Evolutionary conservation across 1,139 yeast genomes (phyloP).

Genomic region (Geotrichum histeridarum): DNA sequence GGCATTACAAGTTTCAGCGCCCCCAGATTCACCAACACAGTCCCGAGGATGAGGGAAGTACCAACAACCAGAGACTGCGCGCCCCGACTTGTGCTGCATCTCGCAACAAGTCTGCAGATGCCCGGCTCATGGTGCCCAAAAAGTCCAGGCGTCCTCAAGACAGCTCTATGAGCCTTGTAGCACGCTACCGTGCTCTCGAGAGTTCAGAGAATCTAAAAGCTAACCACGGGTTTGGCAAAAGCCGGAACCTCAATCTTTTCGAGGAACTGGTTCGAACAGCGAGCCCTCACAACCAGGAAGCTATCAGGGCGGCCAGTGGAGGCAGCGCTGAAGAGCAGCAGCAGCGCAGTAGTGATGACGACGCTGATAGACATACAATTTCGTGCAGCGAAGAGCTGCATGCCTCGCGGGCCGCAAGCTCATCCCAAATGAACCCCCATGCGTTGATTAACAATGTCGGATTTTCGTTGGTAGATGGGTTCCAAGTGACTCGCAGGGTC

Average conservation of each 20-base stretch:
- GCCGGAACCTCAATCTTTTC: slow-evolving; percentile 9
- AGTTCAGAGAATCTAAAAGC: slow-evolving; percentile 10
- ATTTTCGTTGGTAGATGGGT: slow-evolving; percentile 32
- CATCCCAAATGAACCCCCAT: background rate
- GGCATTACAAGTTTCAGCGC: background rate
- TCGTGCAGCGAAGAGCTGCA: slow-evolving; percentile 11
- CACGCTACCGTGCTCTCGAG: slow-evolving; percentile 27
- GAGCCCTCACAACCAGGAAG: background rate
- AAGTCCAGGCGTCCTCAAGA: slow-evolving; percentile 4
- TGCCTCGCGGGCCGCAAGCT: background rate
- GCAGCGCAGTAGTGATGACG: background rate
- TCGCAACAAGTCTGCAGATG: slow-evolving; percentile 8
- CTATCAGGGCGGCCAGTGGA: too few relatives aligned
- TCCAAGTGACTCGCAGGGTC: slow-evolving; percentile 39
- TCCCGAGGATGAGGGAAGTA: background rate
- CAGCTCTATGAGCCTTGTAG: slow-evolving; percentile 24
- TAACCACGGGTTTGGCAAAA: background rate
- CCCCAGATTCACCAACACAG: background rate
- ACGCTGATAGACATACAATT: slow-evolving; percentile 9
- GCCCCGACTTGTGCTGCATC: background rate
- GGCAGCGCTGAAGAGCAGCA: too few relatives aligned
- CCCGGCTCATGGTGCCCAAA: background rate
- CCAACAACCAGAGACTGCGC: background rate
- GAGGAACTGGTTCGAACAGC: slow-evolving; percentile 13
- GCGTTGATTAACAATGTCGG: slow-evolving; percentile 29